These are phyloP conservation scores for Lagenidium sp. DNA, from an alignment of 352 stramenopile genomes.

Conservation along the genomic window DNA sequence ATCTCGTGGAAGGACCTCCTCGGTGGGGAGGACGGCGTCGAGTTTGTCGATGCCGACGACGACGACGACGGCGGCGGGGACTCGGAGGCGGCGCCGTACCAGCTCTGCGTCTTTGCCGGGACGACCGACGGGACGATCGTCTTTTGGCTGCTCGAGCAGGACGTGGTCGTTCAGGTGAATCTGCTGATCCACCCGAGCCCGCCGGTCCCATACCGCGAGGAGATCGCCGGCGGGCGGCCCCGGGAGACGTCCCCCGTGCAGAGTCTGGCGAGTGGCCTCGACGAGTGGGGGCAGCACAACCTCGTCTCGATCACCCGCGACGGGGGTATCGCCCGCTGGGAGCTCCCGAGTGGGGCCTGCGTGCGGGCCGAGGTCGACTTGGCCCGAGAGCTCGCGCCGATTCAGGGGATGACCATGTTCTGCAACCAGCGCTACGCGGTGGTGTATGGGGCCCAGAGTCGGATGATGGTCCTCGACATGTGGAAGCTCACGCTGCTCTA, in stretches of 20 bases:
- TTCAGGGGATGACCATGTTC: slow-evolving; percentile 66
- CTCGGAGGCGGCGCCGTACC: slow-evolving; percentile 22
- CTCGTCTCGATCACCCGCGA: slow-evolving; percentile 46
- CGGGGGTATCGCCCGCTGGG: slow-evolving; percentile 49
- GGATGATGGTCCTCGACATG: slow-evolving; percentile 72
- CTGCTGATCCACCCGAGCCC: slow-evolving; percentile 30
- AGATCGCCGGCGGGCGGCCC: neutral
- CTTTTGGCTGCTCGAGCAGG: slow-evolving; percentile 62
- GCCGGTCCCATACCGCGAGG: slow-evolving; percentile 5
- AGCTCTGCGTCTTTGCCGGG: slow-evolving; percentile 65
- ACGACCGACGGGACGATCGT: slow-evolving; percentile 54
- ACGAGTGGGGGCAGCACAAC: slow-evolving; percentile 74
- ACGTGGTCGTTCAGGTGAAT: slow-evolving; percentile 54
- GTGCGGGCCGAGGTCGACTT: slow-evolving; percentile 36
- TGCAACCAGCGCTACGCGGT: slow-evolving; percentile 63
- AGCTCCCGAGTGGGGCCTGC: slow-evolving; percentile 58
- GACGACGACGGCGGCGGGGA: slow-evolving; percentile 20
- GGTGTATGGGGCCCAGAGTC: slow-evolving; percentile 56
- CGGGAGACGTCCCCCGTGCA: slow-evolving; percentile 25
- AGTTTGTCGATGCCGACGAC: slow-evolving; percentile 28
- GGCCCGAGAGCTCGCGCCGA: slow-evolving; percentile 44
- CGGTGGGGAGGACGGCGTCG: slow-evolving; percentile 20
- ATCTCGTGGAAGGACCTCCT: slow-evolving; percentile 12
- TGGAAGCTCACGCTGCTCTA: slow-evolving; percentile 66
- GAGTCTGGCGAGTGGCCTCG: slow-evolving; percentile 52